Base-by-base conservation (phyloP, 169 alveolate genomes). In the Theileria annulata region DNA sequence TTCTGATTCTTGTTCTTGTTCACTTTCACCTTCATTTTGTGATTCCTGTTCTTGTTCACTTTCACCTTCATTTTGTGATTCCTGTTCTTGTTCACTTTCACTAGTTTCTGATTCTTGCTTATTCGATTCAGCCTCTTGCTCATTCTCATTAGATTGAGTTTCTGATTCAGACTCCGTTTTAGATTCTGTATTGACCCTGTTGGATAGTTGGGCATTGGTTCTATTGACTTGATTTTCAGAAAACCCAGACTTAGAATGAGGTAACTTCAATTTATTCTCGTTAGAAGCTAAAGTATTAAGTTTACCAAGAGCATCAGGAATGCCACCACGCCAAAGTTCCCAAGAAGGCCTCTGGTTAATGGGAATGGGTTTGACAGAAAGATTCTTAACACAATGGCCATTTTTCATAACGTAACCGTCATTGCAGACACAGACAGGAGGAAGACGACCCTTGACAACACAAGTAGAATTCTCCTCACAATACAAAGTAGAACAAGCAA, bases 381-480 rank as follows among this genome's bases (percentile, higher is more conserved):
- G 8, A 35, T 49, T 5, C 3, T 37, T 37, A 17, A 72, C 71
- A 6, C 79, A 72, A 10, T 30, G 23, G 12, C 74, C 67, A 3
- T 72, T 60, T 23, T 9, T 49, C 58, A 23, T 49, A 35, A 30
- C 15, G 28, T 28, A 72, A 3, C 79, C 79, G 51, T 72, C 48
- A 2, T 72, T 37, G 13, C 79, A 72, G 19, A 72, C 58, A 58
- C 79, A 72, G 10, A 8, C 13, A 13, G 79, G 67, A 42, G 79
- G 79, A 28, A 51, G 21, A 30, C 17, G 71, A 1, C 77, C 76
- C 3, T 56, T 56, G 13, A 31, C 13, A 42, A 21, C 62, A 58
- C 79, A 72, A 15, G 31, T 78, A 1, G 89, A 30, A 49, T 82
- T 74, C 2, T 9, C 35, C 25, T 60, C 71, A 19, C 89, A 82